phyloP scores from a whole-genome alignment of 495 filamentous ascomycete genomes.

The Chaetomium tenue region DNA sequence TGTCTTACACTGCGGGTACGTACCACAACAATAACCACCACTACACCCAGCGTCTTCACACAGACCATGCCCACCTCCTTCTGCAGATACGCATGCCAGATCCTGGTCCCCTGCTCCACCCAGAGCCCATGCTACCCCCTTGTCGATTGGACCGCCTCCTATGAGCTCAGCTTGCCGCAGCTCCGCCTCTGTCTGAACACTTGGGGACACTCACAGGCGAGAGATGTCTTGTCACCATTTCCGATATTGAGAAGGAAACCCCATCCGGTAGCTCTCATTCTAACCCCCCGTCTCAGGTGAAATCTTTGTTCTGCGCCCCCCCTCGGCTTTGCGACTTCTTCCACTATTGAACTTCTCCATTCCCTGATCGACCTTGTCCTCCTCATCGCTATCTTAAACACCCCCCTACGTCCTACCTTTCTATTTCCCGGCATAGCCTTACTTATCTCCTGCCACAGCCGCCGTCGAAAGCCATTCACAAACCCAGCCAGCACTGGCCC shows the following conservation, averaged over 20 bases:
- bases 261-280: constrained; percentile 16
- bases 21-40: constrained; percentile 13
- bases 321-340: constrained; percentile 25
- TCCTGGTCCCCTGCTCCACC: constrained; percentile 25
- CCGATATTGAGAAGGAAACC: constrained; percentile 34
- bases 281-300: constrained; percentile 22
- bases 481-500: not conserved
- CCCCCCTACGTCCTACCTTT: constrained; percentile 5
- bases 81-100: constrained; percentile 15
- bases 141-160: constrained; percentile 22
- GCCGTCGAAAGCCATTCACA: not conserved
- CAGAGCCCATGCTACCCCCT: constrained; percentile 5
- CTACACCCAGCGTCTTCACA: constrained; percentile 6
- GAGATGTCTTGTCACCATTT: constrained; percentile 28
- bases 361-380: constrained; percentile 8
- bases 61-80: not conserved
- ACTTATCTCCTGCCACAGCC: not conserved
- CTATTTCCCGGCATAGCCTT: not conserved
- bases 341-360: constrained; percentile 28
- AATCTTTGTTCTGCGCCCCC: constrained; percentile 18
- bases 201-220: constrained; percentile 9
- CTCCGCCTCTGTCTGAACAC: constrained; percentile 26
- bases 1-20: constrained; percentile 28
- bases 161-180: constrained; percentile 30
- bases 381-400: constrained; percentile 16